Percentiles rank a stretch among this genome's conserved stretches.
phyloP scores from a whole-genome alignment of 2,329 filamentous ascomycete genomes.

The Penicillium italicum region DNA sequence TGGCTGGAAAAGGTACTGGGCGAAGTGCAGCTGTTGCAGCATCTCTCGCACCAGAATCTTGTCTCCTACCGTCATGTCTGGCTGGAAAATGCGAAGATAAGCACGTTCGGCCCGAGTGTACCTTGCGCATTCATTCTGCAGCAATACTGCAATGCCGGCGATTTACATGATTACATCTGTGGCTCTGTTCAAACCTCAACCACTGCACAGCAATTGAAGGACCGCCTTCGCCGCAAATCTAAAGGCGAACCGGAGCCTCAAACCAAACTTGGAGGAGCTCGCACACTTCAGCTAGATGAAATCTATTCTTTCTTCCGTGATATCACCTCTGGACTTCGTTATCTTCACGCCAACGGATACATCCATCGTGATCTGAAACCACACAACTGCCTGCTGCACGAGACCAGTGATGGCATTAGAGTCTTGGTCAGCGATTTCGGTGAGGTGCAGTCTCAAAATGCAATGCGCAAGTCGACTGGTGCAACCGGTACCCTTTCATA shows the following conservation, averaged over 20 bases:
- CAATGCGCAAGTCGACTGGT: slow-evolving; percentile 80
- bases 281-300: slow-evolving; percentile 72
- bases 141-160: slow-evolving; percentile 93
- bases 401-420: slow-evolving; percentile 64
- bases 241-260: slow-evolving; percentile 69
- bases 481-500: slow-evolving; percentile 96
- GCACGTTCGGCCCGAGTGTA: slow-evolving; percentile 82
- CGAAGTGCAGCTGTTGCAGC: slow-evolving; percentile 88
- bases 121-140: slow-evolving; percentile 96
- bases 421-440: slow-evolving; percentile 98
- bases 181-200: slow-evolving; percentile 58
- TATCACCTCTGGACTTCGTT: slow-evolving; percentile 85
- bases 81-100: slow-evolving; percentile 84
- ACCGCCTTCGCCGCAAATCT: slow-evolving; percentile 76
- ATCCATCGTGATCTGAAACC: slow-evolving; percentile 96
- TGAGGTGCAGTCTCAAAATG: slow-evolving; percentile 83
- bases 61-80: slow-evolving; percentile 97
- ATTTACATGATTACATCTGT: slow-evolving; percentile 83
- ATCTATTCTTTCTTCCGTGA: slow-evolving; percentile 97
- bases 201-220: slow-evolving; percentile 83
- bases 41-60: slow-evolving; percentile 87
- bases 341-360: slow-evolving; percentile 86
- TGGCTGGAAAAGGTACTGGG: slow-evolving; percentile 94
- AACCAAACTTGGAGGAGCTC: slow-evolving; percentile 49
- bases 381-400: slow-evolving; percentile 87